These are phyloP conservation scores for Malassezia dermatis DNA, from an alignment of 1,284 basidiomycete species.

Conservation along the genomic window DNA sequence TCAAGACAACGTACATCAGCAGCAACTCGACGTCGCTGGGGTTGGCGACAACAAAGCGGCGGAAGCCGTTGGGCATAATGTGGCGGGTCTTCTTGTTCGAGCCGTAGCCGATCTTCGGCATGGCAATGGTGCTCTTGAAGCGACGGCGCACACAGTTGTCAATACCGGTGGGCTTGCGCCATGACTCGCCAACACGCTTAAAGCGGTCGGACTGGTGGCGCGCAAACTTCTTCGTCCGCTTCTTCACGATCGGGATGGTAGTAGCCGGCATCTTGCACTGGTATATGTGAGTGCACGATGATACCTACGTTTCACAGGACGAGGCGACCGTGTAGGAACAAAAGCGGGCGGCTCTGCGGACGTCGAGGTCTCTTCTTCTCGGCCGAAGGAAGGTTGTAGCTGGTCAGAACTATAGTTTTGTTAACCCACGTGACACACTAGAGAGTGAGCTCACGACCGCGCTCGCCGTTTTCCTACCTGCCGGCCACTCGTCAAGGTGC, in stretches of 20 bases:
- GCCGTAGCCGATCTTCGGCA: slow-evolving; percentile 48
- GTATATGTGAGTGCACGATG: neutral
- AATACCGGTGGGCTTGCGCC: slow-evolving; percentile 48
- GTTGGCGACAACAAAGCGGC: slow-evolving; percentile 46
- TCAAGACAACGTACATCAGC: slow-evolving; percentile 31
- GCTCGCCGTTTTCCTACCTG: slow-evolving; percentile 16
- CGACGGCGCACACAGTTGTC: slow-evolving; percentile 44
- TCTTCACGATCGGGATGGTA: slow-evolving; percentile 47
- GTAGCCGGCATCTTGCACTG: slow-evolving; percentile 39
- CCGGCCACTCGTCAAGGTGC: slow-evolving; percentile 16
- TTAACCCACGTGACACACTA: slow-evolving; percentile 9
- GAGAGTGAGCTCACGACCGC: neutral
- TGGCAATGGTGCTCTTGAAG: slow-evolving; percentile 40
- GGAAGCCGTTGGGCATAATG: slow-evolving; percentile 48
- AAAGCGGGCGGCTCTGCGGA: slow-evolving; percentile 3
- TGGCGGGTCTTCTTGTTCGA: slow-evolving; percentile 49
- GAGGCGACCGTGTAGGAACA: slow-evolving; percentile 14
- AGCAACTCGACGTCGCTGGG: slow-evolving; percentile 44
- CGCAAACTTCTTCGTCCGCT: slow-evolving; percentile 46
- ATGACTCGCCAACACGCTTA: slow-evolving; percentile 42
- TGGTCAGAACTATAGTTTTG: slow-evolving; percentile 13
- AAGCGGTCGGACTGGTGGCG: slow-evolving; percentile 48
- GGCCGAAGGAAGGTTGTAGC: slow-evolving; percentile 5
- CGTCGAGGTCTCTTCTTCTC: neutral
- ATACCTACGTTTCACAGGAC: slow-evolving; percentile 12